phyloP scores from a whole-genome alignment of 139 green algal species.

The Pedinophyceae sp. region DNA sequence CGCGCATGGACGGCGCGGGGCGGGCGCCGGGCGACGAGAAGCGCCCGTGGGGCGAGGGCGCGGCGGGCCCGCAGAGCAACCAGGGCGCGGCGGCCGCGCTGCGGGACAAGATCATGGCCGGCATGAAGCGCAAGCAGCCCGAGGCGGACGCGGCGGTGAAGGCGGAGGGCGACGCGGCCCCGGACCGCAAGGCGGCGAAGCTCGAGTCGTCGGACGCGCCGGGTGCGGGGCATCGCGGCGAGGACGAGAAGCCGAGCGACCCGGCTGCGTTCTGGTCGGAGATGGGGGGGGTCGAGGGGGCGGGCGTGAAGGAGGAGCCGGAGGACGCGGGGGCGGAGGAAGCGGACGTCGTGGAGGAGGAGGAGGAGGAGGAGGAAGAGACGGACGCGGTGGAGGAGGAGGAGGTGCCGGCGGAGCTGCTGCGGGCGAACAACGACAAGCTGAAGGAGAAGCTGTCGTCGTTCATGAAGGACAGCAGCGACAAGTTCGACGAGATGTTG shows the following conservation, averaged over 20 bases:
- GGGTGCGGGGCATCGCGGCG: slow-evolving; percentile 3
- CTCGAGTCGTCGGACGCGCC: too few relatives aligned
- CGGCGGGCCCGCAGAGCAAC: too few relatives aligned
- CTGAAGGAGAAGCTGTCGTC: slow-evolving; percentile 29
- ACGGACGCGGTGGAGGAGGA: slow-evolving; percentile 1
- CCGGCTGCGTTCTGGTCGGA: background rate
- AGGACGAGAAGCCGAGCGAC: background rate
- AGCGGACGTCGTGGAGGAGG: slow-evolving; percentile 15
- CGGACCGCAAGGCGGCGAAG: background rate
- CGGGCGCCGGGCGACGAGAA: too few relatives aligned
- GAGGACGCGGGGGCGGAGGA: slow-evolving; percentile 16
- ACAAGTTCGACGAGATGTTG: slow-evolving; percentile 73
- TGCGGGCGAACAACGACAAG: slow-evolving; percentile 1
- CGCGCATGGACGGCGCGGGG: background rate
- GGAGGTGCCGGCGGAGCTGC: background rate
- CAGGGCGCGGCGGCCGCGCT: slow-evolving; percentile 18
- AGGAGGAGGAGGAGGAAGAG: slow-evolving; percentile 3
- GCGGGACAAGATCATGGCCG: slow-evolving; percentile 11
- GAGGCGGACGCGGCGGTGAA: background rate
- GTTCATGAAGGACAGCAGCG: slow-evolving; percentile 46
- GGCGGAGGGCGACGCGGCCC: slow-evolving; percentile 4
- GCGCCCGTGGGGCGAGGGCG: too few relatives aligned
- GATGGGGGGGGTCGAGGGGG: background rate
- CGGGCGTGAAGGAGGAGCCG: too few relatives aligned
- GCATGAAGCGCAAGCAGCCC: slow-evolving; percentile 10